Evolutionary conservation across 1,284 basidiomycete species (phyloP).

Genomic region (Ustilago loliicola): DNA sequence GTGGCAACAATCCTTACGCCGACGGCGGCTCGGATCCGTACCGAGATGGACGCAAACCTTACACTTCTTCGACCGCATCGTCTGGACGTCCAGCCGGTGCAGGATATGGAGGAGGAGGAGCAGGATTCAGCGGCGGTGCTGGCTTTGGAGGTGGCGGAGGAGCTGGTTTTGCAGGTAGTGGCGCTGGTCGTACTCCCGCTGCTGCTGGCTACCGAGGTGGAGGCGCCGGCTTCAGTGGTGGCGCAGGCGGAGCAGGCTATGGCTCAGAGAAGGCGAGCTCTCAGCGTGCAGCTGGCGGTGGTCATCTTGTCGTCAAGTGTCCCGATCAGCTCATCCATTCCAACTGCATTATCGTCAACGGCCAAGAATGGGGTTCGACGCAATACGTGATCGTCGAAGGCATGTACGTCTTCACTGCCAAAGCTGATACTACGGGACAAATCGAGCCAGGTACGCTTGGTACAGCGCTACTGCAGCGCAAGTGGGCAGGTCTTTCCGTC

Average conservation of each 20-base stretch:
- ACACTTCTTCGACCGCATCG: conserved; percentile 29
- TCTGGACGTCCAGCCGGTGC: conserved; percentile 25
- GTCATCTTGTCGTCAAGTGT: conserved; percentile 56
- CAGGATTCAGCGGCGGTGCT: conserved; percentile 34
- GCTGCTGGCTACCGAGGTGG: conserved; percentile 30
- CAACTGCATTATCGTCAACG: conserved; percentile 66
- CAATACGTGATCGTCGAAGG: conserved; percentile 67
- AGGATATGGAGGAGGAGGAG: conserved; percentile 38
- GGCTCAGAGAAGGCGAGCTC: conserved; percentile 36
- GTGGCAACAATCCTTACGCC: conserved; percentile 38
- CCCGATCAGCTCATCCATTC: conserved; percentile 58
- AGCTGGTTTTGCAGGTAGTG: conserved; percentile 28
- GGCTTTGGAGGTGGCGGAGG: conserved; percentile 26
- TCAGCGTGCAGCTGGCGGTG: conserved; percentile 17
- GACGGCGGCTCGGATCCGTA: conserved; percentile 29
- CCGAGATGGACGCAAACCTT: conserved; percentile 32
- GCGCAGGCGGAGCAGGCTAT: conserved; percentile 43
- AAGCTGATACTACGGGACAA: conserved; percentile 54
- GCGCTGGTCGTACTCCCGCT: conserved; percentile 18
- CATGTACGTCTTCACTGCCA: conserved; percentile 64
- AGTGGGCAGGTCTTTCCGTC: conserved; percentile 67
- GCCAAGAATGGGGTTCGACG: conserved; percentile 65
- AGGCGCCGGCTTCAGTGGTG: conserved; percentile 33
- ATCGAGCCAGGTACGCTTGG: conserved; percentile 63
- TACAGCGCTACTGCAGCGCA: conserved; percentile 60